Percentiles rank a stretch among this genome's conserved stretches.
phyloP scores from a whole-genome alignment of 192 early-diverging fungal species.

The Linnemannia elongata region DNA sequence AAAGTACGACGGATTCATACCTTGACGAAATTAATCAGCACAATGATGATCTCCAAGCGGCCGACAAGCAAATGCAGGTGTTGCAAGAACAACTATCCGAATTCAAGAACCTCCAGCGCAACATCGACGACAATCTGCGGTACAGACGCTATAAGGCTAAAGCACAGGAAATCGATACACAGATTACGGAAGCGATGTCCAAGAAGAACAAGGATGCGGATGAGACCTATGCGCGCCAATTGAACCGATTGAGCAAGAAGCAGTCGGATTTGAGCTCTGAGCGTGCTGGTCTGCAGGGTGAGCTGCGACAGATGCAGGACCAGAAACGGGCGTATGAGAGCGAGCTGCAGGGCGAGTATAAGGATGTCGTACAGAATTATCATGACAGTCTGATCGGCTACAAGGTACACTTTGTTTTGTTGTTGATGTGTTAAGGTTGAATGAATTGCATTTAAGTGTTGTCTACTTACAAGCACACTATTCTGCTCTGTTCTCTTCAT shows the following conservation, averaged over 20 bases:
- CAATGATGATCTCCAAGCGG: conserved; percentile 28
- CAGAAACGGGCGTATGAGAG: conserved; percentile 68
- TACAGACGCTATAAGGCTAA: conserved; percentile 48
- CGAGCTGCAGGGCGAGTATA: conserved; percentile 83
- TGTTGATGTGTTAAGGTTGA: not conserved
- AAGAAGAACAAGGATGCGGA: conserved; percentile 42
- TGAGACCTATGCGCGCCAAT: conserved; percentile 58
- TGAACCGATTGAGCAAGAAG: conserved; percentile 60
- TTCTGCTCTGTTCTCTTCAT: not conserved
- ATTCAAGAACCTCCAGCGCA: conserved; percentile 54
- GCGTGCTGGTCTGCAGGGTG: conserved; percentile 75
- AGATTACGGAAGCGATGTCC: conserved; percentile 42
- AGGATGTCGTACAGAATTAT: conserved; percentile 80
- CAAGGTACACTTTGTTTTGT: conserved; percentile 59
- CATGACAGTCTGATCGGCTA: conserved; percentile 75
- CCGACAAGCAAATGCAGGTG: conserved; percentile 44
- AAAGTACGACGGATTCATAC: conserved; percentile 20
- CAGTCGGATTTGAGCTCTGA: conserved; percentile 57
- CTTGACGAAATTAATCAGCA: conserved; percentile 41
- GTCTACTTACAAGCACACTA: not conserved
- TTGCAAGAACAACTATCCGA: conserved; percentile 55
- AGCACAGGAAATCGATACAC: conserved; percentile 55
- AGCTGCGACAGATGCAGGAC: conserved; percentile 86
- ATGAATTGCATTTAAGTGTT: not conserved
- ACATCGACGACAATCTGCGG: conserved; percentile 62